Percentiles rank a stretch among this genome's conserved stretches.
phyloP scores from a whole-genome alignment of 192 early-diverging fungal genomes.

The Gigaspora rosea region DNA sequence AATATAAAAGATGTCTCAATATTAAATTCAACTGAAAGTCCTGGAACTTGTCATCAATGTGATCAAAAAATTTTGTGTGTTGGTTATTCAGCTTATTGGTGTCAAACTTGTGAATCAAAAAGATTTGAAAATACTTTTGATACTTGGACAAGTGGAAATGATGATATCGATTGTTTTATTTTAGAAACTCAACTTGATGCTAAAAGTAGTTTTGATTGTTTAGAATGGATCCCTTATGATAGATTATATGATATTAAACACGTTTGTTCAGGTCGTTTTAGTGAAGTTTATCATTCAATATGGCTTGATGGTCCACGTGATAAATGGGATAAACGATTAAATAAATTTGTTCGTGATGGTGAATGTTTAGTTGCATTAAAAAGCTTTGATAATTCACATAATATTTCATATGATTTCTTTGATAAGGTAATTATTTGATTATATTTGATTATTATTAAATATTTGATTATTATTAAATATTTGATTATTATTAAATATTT shows the following conservation, averaged over 20 bases:
- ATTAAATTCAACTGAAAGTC: neutral
- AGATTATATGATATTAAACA: slow-evolving; percentile 17
- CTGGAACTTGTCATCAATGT: neutral
- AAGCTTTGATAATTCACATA: slow-evolving; percentile 20
- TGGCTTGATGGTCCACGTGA: slow-evolving; percentile 17
- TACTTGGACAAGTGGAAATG: slow-evolving; percentile 21
- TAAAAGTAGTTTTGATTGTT: slow-evolving; percentile 1
- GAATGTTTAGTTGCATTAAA: slow-evolving; percentile 12
- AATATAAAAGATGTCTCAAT: neutral
- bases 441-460: neutral
- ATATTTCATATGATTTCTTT: slow-evolving; percentile 3
- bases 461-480: neutral
- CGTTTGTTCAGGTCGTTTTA: slow-evolving; percentile 8
- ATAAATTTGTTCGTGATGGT: neutral
- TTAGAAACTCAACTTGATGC: slow-evolving; percentile 9
- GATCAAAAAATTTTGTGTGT: neutral
- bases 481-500: neutral
- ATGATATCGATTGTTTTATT: slow-evolving; percentile 28
- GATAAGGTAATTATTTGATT: slow-evolving; percentile 16
- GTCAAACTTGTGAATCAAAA: slow-evolving; percentile 13
- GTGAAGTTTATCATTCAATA: slow-evolving; percentile 2
- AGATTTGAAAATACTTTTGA: slow-evolving; percentile 9
- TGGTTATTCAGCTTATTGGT: slow-evolving; percentile 21
- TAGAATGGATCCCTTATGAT: slow-evolving; percentile 28
- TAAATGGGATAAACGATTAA: neutral